Evolutionary conservation across 305 asterid genomes (phyloP).

Genomic region (Solanum hybrid): DNA sequence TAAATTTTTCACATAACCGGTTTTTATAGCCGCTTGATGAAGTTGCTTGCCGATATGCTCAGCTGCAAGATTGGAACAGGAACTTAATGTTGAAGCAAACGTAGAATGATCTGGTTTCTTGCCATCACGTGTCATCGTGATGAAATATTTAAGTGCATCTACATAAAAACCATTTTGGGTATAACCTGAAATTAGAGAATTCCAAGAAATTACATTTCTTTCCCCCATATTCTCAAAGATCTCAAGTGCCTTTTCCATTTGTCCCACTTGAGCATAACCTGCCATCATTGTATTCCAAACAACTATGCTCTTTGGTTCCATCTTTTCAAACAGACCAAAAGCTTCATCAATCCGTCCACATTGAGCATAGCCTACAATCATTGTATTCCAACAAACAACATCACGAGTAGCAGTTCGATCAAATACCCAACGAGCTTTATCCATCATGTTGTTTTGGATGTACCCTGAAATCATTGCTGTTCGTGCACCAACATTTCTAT

Average conservation of each 20-base stretch:
- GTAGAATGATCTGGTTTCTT: constrained; percentile 30
- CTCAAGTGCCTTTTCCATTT: constrained; percentile 19
- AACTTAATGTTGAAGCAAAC: constrained; percentile 23
- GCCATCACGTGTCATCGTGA: constrained; percentile 18
- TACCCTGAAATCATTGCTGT: constrained; percentile 28
- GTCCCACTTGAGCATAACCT: constrained; percentile 28
- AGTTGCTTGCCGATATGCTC: constrained; percentile 22
- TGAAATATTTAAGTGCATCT: constrained; percentile 25
- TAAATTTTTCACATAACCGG: constrained; percentile 13
- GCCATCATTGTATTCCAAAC: constrained; percentile 36
- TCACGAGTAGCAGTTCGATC: constrained; percentile 19
- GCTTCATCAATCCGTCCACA: constrained; percentile 30
- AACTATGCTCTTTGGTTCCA: constrained; percentile 17
- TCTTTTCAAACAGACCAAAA: constrained; percentile 18
- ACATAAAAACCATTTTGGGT: constrained; percentile 25
- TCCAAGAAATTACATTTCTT: constrained; percentile 30
- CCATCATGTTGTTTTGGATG: constrained; percentile 18
- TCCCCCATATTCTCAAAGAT: constrained; percentile 20
- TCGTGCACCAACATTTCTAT: constrained; percentile 26
- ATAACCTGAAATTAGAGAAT: constrained; percentile 29
- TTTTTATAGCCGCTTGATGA: constrained; percentile 14
- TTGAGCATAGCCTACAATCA: constrained; percentile 29
- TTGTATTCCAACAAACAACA: constrained; percentile 34
- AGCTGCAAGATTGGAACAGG: constrained; percentile 28
- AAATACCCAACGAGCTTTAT: constrained; percentile 23